Evolutionary conservation across 768 basidiomycete species (phyloP).

Genomic region (Termitomyces bulborhizus): DNA sequence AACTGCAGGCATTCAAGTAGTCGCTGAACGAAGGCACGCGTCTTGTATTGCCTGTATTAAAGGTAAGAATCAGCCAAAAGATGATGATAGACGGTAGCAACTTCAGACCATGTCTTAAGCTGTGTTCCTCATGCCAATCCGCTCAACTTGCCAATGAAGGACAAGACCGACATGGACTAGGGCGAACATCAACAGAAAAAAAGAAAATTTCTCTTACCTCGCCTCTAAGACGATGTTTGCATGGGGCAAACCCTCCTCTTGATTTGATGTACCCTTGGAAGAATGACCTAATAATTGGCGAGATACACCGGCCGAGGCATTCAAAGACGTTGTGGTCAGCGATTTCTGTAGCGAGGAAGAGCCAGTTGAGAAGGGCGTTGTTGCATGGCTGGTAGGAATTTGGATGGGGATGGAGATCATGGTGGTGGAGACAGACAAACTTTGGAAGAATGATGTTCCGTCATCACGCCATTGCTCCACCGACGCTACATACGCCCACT

Average conservation of each 20-base stretch:
- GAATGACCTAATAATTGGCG: slow-evolving; percentile 25
- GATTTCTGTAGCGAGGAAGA: slow-evolving; percentile 16
- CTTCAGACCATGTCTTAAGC: slow-evolving; percentile 29
- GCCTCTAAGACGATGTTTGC: slow-evolving; percentile 51
- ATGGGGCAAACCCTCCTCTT: slow-evolving; percentile 58
- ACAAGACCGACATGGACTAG: slow-evolving; percentile 21
- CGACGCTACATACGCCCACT: too few relatives aligned
- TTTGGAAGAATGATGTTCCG: background rate
- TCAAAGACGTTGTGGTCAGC: slow-evolving; percentile 28
- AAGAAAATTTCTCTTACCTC: slow-evolving; percentile 47
- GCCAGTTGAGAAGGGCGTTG: slow-evolving; percentile 15
- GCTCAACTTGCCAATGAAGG: slow-evolving; percentile 28
- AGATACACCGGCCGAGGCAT: slow-evolving; percentile 24
- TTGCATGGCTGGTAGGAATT: slow-evolving; percentile 8
- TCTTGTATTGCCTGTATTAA: slow-evolving; percentile 56
- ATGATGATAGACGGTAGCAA: slow-evolving; percentile 17
- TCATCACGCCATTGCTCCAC: background rate
- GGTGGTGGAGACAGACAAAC: slow-evolving; percentile 3
- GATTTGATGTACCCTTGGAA: slow-evolving; percentile 32
- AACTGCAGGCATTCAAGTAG: slow-evolving; percentile 50
- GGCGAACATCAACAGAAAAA: slow-evolving; percentile 19
- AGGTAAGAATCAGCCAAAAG: slow-evolving; percentile 15
- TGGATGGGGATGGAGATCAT: slow-evolving; percentile 10
- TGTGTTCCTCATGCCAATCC: slow-evolving; percentile 14
- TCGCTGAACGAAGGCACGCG: slow-evolving; percentile 44